Evolutionary conservation across 2,329 filamentous ascomycete species (phyloP), one percentile per base, ranked within the genome.

Genomic region (Penicillium sp.): DNA sequence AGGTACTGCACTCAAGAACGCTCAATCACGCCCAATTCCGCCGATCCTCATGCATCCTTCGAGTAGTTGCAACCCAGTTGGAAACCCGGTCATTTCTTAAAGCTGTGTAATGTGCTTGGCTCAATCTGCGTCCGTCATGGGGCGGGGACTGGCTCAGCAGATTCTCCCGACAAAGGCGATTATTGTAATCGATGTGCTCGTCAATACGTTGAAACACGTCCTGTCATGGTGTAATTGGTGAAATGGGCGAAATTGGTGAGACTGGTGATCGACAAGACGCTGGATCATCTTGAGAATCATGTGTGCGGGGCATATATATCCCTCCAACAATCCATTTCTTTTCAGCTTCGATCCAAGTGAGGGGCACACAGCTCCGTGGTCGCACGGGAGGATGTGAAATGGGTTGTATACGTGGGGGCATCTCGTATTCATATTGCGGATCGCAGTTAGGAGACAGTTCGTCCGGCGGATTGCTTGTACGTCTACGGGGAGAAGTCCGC

Each of bases 261-360:
- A 25, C 40, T 15, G 35, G 15, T 4, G 43, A 38, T 31, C 19
- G 27, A 12, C n/a, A 23, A 2, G 42, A 37, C 17, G 27, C 48
- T 25, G 19, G 37, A 23, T 45, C 54, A 21, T 46, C 19, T 29
- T 41, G 37, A 23, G 31, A 29, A 10, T 50, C 35, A 12, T 33
- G 17, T 31, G 47, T 27, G 8, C 17, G 12, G 23, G 35, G 17
- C 12, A 21, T 7, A 21, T 54, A 33, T 25, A 15, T 48, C 19
- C 48, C 35, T n/a, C 35, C 55, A 27, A 67, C 41, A n/a, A 69
- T 58, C 73, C 72, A 74, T 35, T 68, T 59, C 40, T 66, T 63
- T 52, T 70, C 66, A 7, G 65, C 59, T 13, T 74, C 71, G 1
- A 69, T 49, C 72, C 72, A 75, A 19, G 70, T 58, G 13, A 74